Conservation (phyloP, 352 stramenopile species). For the Pythium guiyangense region DNA sequence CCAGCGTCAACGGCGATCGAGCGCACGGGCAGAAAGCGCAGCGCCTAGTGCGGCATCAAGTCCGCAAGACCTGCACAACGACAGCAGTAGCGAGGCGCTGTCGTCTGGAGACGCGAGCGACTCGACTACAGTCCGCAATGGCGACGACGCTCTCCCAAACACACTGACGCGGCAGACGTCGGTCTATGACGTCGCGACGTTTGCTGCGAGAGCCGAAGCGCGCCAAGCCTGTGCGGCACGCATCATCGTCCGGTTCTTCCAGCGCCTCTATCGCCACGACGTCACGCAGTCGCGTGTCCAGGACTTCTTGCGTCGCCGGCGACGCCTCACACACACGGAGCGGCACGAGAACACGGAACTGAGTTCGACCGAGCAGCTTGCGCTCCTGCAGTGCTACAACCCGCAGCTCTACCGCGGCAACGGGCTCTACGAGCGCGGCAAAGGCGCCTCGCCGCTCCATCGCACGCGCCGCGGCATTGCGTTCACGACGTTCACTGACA, state of each 20-base stretch:
- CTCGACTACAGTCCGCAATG: neutral
- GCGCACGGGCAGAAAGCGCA: neutral
- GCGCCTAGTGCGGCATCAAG: neutral
- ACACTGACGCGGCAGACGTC: neutral
- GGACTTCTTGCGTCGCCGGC: constrained; percentile 27
- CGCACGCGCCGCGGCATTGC: constrained; percentile 1
- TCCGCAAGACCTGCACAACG: neutral
- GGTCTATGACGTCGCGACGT: constrained; percentile 3
- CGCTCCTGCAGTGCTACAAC: constrained; percentile 60
- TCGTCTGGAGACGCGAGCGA: too few species aligned
- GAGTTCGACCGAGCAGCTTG: constrained; percentile 40
- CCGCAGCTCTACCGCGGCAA: constrained; percentile 33
- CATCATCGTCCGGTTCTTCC: constrained; percentile 64
- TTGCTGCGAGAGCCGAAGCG: constrained; percentile 13
- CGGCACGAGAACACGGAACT: constrained; percentile 17
- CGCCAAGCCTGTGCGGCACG: constrained; percentile 31
- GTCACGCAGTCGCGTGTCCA: constrained; percentile 18
- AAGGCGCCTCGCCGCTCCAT: constrained; percentile 1
- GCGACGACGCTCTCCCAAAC: neutral
- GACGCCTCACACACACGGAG: constrained; percentile 17
- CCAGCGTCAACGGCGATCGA: neutral
- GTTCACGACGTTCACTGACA: neutral
- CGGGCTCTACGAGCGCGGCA: neutral
- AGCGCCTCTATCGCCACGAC: constrained; percentile 26
- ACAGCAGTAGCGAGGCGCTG: neutral